Percentiles rank a stretch among this genome's conserved stretches.
Conservation (phyloP, 2,329 filamentous ascomycete species). For the Hymenoscyphus repandus region DNA sequence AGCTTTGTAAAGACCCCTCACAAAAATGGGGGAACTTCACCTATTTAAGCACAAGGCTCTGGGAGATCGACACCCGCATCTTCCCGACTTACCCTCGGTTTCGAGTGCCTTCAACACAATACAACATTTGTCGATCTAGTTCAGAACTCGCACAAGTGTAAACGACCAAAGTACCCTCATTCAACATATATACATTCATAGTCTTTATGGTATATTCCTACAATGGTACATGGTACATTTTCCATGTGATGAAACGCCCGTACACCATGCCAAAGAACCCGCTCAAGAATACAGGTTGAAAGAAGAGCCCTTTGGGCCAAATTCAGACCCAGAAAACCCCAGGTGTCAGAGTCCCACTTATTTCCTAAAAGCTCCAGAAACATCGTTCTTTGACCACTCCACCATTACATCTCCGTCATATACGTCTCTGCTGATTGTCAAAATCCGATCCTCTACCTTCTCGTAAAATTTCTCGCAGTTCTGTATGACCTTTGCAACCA, state of each 20-base stretch:
- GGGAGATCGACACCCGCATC: too few relatives aligned
- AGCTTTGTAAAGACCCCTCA: too few relatives aligned
- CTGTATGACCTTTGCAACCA: conserved; percentile 52
- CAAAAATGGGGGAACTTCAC: too few relatives aligned
- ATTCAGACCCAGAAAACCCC: neutral
- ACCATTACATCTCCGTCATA: conserved; percentile 61
- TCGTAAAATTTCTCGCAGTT: conserved; percentile 61
- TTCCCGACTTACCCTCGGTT: too few relatives aligned
- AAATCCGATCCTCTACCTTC: conserved; percentile 56
- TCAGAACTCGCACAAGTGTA: too few relatives aligned
- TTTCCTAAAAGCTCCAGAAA: conserved; percentile 51
- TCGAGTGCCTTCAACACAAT: too few relatives aligned
- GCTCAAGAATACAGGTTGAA: conserved; percentile 2
- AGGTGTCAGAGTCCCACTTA: conserved; percentile 6
- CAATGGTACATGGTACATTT: conserved; percentile 4
- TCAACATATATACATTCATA: neutral
- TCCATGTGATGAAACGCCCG: neutral
- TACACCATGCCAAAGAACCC: neutral
- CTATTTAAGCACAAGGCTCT: too few relatives aligned
- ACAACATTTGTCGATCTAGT: too few relatives aligned
- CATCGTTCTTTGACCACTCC: conserved; percentile 61
- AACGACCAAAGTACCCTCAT: neutral
- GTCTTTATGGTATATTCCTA: conserved; percentile 15
- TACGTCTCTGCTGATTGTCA: conserved; percentile 54
- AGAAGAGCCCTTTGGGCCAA: neutral